Evolutionary conservation across 2,329 filamentous ascomycete genomes (phyloP), one percentile per base, ranked within the genome.

Genomic region (Nemania sp.): DNA sequence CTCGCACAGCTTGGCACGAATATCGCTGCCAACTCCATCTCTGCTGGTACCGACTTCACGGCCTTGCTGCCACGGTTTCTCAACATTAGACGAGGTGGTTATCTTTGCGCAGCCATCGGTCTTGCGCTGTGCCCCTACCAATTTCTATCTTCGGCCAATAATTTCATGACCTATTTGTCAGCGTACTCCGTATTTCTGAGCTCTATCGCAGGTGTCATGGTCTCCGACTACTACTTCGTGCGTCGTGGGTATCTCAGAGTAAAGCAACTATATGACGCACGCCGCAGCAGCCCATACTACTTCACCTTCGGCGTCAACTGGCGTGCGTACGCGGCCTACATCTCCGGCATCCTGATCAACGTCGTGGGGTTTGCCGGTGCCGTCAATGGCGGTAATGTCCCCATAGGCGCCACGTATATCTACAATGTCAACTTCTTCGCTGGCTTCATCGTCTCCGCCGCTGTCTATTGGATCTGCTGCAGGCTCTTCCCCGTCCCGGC

Each of bases 181-280:
- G 90, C 93, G 1, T 97, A 97, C 79, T 92, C 90, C 2, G 92
- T 97, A 58, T 97, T 97, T 77, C 83, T 97, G n/a, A 93, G 90
- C 60, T 92, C 90, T 45, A 96, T 97, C 64, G 92, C 91, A 0
- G 93, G 93, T n/a, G 91, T 96, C 65, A 95, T 97, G 78, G 81
- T 92, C 62, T 85, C 83, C 67, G 93, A 97, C 75, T 97, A 97
- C 79, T 97, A 96, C 76, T 64, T 90, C 57, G 90, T 97, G 5
- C 89, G 93, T 59, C 87, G 84, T 60, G 93, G 93, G 5, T 96
- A 92, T 73, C 80, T 95, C 2, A 86, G 92, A 66, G 80, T 94
- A 66, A 87, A 86, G 69, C 87, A 91, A 57, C 83, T 97, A 0
- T 97, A 96, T 79, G 88, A 89, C 53, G 89, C 84, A 10, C 85